A percentile compares a stretch with the other conserved stretches of the same genome.
Conservation (phyloP, 108 stramenopile species). For the Discostella pseudostelligera region DNA sequence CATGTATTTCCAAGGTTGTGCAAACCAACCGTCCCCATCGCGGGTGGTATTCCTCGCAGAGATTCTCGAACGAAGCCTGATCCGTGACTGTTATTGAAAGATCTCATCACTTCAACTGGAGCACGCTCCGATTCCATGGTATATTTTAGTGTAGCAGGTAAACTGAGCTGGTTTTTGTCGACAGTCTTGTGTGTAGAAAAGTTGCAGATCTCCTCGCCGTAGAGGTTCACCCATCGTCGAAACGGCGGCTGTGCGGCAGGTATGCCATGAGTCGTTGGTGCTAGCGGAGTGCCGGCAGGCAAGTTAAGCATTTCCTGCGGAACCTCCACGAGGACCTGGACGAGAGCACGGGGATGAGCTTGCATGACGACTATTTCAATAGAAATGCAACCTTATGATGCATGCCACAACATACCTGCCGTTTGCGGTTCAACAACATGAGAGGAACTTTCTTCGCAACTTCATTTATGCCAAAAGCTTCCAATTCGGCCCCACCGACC, state of each 20-base stretch:
- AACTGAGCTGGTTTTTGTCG: constrained; percentile 31
- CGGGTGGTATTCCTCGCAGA: constrained; percentile 69
- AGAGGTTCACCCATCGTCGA: constrained; percentile 78
- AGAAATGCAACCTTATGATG: background rate
- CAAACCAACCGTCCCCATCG: constrained; percentile 90
- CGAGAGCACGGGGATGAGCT: background rate
- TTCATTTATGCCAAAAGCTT: constrained; percentile 34
- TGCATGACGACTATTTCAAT: background rate
- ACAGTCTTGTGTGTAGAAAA: constrained; percentile 59
- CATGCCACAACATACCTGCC: constrained; percentile 34
- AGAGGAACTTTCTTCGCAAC: constrained; percentile 43
- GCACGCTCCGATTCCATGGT: constrained; percentile 55
- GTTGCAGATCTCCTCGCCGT: constrained; percentile 80
- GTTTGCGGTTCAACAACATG: constrained; percentile 51
- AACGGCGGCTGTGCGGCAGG: constrained; percentile 53
- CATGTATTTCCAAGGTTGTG: constrained; percentile 98
- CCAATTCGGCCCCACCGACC: constrained; percentile 65
- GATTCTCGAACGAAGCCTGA: constrained; percentile 80
- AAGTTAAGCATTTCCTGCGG: constrained; percentile 55
- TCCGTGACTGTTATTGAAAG: constrained; percentile 67
- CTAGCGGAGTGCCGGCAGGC: constrained; percentile 7
- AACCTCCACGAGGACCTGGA: constrained; percentile 62
- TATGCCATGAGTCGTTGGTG: constrained; percentile 4
- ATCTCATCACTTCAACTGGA: constrained; percentile 74
- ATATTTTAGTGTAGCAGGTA: constrained; percentile 61